Percentiles rank a stretch among this genome's conserved stretches.
Evolutionary conservation across 1,139 yeast species (phyloP).

Genomic region (Nakaseomyces sp.): DNA sequence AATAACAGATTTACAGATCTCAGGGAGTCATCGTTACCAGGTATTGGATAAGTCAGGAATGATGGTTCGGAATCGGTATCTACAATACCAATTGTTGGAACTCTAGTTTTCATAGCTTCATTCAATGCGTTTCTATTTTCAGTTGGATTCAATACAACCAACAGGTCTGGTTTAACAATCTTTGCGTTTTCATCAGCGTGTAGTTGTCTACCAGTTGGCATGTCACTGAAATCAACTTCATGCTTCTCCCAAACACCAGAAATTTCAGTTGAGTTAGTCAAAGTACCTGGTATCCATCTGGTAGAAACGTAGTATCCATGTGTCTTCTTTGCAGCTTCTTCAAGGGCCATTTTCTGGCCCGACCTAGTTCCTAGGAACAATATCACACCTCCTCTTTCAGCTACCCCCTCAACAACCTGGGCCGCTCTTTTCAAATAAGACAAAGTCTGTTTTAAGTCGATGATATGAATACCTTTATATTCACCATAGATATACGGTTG

Average conservation of each 20-base stretch:
- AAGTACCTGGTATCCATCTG: constrained; percentile 93
- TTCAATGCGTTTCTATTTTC: constrained; percentile 74
- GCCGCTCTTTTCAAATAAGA: constrained; percentile 69
- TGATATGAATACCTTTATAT: constrained; percentile 80
- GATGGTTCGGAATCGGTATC: constrained; percentile 93
- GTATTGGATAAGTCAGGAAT: constrained; percentile 84
- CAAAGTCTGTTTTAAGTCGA: constrained; percentile 79
- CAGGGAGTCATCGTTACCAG: constrained; percentile 90
- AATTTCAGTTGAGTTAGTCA: constrained; percentile 76
- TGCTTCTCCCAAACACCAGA: constrained; percentile 48
- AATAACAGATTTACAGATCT: constrained; percentile 70
- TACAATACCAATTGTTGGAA: constrained; percentile 89
- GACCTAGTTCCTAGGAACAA: constrained; percentile 78
- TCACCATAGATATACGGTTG: constrained; percentile 84
- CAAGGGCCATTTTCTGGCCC: constrained; percentile 67
- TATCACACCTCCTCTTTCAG: constrained; percentile 76
- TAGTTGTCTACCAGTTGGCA: constrained; percentile 50
- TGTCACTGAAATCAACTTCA: constrained; percentile 61
- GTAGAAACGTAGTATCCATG: constrained; percentile 74
- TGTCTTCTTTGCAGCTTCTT: constrained; percentile 69
- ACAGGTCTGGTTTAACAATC: constrained; percentile 76
- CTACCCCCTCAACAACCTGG: constrained; percentile 69
- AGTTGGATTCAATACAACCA: constrained; percentile 78
- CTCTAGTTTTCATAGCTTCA: constrained; percentile 74
- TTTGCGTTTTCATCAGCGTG: constrained; percentile 37